A percentile compares a stretch with the other conserved stretches of the same genome.
Evolutionary conservation across 2,329 filamentous ascomycete genomes (phyloP).

Genomic region (Phaeoacremonium minimum): DNA sequence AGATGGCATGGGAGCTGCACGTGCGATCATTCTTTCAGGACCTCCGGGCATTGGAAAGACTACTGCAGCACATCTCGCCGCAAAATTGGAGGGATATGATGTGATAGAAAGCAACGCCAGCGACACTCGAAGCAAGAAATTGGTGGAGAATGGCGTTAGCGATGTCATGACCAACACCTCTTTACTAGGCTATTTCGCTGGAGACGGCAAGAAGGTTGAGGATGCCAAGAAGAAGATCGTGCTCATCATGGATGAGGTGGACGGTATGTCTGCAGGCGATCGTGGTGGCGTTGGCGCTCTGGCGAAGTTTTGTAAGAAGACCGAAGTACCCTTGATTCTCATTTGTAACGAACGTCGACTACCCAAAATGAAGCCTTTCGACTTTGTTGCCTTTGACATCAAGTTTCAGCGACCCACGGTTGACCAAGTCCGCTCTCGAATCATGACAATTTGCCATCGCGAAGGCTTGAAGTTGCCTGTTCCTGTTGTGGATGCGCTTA

Average conservation of each 20-base stretch:
- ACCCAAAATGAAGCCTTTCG: conserved; percentile 98
- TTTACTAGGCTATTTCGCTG: conserved; percentile 83
- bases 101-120: conserved; percentile 94
- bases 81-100: conserved; percentile 89
- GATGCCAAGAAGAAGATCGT: conserved; percentile 85
- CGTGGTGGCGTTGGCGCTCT: conserved; percentile 92
- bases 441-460: conserved; percentile 91
- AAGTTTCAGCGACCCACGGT: conserved; percentile 85
- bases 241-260: conserved; percentile 97
- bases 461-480: conserved; percentile 83
- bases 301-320: conserved; percentile 92
- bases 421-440: conserved; percentile 84
- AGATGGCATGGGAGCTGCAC: conserved; percentile 77
- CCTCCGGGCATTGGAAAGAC: conserved; percentile 97
- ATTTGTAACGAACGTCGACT: conserved; percentile 94
- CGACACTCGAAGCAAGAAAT: conserved; percentile 91
- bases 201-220: conserved; percentile 77
- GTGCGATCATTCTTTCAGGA: conserved; percentile 92
- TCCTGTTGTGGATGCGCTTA: conserved; percentile 83
- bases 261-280: conserved; percentile 97
- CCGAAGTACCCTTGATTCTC: conserved; percentile 88
- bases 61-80: conserved; percentile 90
- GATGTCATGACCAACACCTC: conserved; percentile 94
- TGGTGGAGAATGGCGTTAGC: conserved; percentile 83
- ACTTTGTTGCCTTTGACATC: conserved; percentile 78